These are phyloP conservation scores for Stemphylium vesicarium DNA, from an alignment of 2,329 filamentous ascomycete genomes.

Conservation along the genomic window DNA sequence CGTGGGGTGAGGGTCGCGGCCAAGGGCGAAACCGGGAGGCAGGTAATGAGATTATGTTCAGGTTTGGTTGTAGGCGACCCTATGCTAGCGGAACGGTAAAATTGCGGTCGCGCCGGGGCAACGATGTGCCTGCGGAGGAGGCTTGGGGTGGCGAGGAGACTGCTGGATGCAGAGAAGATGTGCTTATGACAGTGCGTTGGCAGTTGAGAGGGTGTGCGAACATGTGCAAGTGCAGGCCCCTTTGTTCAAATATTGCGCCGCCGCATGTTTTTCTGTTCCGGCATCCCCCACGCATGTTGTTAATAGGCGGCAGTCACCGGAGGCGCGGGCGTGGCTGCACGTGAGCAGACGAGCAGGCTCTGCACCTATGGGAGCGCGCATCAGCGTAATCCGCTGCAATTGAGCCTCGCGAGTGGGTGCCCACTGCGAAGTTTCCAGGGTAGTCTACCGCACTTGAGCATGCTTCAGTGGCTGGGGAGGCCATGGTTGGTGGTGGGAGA, in stretches of 20 bases:
- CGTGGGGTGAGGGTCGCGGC: constrained; percentile 39
- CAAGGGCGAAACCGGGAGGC: constrained; percentile 30
- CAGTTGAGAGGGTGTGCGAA: background rate
- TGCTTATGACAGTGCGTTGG: background rate
- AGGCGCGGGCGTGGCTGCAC: constrained; percentile 11
- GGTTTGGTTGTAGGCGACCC: constrained; percentile 13
- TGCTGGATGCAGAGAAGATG: background rate
- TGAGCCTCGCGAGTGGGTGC: constrained; percentile 21
- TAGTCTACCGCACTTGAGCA: constrained; percentile 3
- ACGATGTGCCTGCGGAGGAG: constrained; percentile 5
- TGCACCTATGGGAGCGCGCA: constrained; percentile 20
- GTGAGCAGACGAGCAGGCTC: constrained; percentile 5
- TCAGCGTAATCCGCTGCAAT: constrained; percentile 20
- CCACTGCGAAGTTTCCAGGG: background rate
- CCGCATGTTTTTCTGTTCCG: background rate
- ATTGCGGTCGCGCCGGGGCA: constrained; percentile 12
- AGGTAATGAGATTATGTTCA: constrained; percentile 26
- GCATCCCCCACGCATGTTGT: constrained; percentile 14
- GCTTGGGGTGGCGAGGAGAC: constrained; percentile 6
- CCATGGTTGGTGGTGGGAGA: background rate
- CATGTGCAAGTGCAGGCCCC: background rate
- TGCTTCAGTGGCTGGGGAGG: too few relatives aligned
- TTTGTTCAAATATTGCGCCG: constrained; percentile 7
- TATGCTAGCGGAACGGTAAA: constrained; percentile 23
- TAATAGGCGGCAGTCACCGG: constrained; percentile 12